phyloP scores from a whole-genome alignment of 805 yeast species.

The Grigorovia transvaalensis region DNA sequence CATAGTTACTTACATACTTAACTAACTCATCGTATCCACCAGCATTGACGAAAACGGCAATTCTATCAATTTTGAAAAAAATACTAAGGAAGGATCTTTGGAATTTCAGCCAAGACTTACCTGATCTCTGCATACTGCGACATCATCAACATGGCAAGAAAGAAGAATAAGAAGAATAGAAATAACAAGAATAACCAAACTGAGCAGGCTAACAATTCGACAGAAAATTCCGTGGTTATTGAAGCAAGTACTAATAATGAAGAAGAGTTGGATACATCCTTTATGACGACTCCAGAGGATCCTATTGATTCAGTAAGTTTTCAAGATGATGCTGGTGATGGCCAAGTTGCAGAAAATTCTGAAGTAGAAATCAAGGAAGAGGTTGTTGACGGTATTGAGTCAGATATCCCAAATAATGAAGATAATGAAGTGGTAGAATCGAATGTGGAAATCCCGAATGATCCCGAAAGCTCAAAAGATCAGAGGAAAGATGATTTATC shows the following conservation, averaged over 20 bases:
- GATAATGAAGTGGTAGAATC: not conserved
- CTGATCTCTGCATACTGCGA: not conserved
- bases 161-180: conserved; percentile 2
- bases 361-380: not conserved
- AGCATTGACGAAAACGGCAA: not conserved
- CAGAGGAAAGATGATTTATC: not conserved
- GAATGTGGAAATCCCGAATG: not conserved
- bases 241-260: not conserved
- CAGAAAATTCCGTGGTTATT: not conserved
- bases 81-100: not conserved
- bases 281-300: not conserved
- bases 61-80: not conserved
- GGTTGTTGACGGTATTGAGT: not conserved
- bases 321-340: not conserved
- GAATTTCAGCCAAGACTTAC: not conserved
- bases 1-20: not conserved
- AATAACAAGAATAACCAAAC: not conserved
- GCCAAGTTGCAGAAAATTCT: not conserved
- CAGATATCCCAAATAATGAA: not conserved
- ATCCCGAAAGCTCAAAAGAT: not conserved
- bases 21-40: not conserved
- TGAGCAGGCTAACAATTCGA: not conserved
- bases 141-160: conserved; percentile 1
- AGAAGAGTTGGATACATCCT: not conserved
- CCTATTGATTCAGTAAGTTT: not conserved